Conservation (phyloP, 768 basidiomycete genomes). For the Amanita muscaria region DNA sequence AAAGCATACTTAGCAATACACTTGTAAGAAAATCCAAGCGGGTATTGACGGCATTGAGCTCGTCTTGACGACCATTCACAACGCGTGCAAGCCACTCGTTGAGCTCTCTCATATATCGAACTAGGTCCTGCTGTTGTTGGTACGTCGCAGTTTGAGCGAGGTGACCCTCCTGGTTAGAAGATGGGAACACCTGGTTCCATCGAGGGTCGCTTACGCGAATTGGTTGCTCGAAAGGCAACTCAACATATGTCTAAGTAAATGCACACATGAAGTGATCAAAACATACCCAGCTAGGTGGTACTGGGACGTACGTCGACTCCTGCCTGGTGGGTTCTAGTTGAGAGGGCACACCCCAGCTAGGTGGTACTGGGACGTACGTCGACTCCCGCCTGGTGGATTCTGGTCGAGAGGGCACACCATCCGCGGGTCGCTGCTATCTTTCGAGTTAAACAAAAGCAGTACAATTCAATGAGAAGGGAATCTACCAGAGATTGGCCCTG, state of each 20-base stretch:
- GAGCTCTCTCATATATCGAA: constrained; percentile 67
- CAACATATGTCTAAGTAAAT: constrained; percentile 43
- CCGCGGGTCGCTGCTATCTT: constrained; percentile 15
- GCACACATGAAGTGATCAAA: neutral
- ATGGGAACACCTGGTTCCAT: neutral
- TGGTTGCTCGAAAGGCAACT: constrained; percentile 62
- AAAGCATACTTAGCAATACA: constrained; percentile 19
- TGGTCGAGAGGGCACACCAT: constrained; percentile 13
- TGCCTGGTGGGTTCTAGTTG: constrained; percentile 19
- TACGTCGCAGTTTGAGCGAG: constrained; percentile 65
- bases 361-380: constrained; percentile 42
- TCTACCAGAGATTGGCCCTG: constrained; percentile 13
- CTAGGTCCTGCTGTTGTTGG: constrained; percentile 71
- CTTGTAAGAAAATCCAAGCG: constrained; percentile 45
- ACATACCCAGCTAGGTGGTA: constrained; percentile 51
- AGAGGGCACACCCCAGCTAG: constrained; percentile 27
- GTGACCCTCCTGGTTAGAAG: constrained; percentile 55
- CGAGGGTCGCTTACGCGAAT: constrained; percentile 43
- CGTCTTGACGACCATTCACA: constrained; percentile 69
- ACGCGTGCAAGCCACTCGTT: constrained; percentile 78
- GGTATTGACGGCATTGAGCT: constrained; percentile 56
- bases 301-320: constrained; percentile 37
- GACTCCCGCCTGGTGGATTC: too few species aligned
- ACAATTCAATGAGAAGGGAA: neutral
- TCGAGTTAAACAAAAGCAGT: neutral